A percentile compares a stretch with the other conserved stretches of the same genome.
These are phyloP conservation scores for Pilatotrama ljubarskyi DNA, from an alignment of 768 basidiomycete genomes.

Conservation along the genomic window DNA sequence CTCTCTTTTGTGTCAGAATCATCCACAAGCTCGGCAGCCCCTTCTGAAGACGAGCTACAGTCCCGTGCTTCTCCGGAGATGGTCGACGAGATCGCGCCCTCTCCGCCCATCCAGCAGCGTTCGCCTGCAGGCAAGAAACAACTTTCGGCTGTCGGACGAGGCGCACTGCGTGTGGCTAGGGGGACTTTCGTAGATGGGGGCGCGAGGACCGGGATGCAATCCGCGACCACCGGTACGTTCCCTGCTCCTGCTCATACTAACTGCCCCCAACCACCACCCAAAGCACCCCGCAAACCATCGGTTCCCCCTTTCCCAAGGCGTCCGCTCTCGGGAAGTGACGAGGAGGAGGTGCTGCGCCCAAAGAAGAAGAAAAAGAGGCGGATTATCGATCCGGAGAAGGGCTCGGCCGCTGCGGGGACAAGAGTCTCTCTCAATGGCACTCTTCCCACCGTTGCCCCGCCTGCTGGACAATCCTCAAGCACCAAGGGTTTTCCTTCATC, in stretches of 20 bases:
- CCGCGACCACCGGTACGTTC: background rate
- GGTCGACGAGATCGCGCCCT: background rate
- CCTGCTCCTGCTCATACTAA: too few relatives aligned
- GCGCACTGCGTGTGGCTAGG: background rate
- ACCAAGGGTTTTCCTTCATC: background rate
- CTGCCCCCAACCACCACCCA: background rate
- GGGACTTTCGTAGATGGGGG: background rate
- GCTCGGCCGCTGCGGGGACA: background rate
- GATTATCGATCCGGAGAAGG: conserved; percentile 5
- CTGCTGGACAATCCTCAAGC: background rate
- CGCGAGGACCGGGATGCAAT: background rate
- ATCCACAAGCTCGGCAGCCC: background rate
- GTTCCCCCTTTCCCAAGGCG: background rate
- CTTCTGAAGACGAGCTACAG: conserved; percentile 10
- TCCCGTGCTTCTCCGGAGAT: background rate
- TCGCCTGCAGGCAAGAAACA: background rate
- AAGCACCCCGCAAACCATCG: background rate
- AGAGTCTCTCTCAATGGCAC: background rate
- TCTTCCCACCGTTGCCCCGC: background rate
- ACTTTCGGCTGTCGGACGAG: background rate
- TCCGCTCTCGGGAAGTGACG: background rate
- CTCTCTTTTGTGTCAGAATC: background rate
- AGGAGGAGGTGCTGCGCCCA: background rate
- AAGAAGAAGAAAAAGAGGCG: conserved; percentile 9
- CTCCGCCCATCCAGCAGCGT: background rate